Base-by-base conservation (phyloP, 805 yeast genomes). In the Candida chilensis region DNA sequence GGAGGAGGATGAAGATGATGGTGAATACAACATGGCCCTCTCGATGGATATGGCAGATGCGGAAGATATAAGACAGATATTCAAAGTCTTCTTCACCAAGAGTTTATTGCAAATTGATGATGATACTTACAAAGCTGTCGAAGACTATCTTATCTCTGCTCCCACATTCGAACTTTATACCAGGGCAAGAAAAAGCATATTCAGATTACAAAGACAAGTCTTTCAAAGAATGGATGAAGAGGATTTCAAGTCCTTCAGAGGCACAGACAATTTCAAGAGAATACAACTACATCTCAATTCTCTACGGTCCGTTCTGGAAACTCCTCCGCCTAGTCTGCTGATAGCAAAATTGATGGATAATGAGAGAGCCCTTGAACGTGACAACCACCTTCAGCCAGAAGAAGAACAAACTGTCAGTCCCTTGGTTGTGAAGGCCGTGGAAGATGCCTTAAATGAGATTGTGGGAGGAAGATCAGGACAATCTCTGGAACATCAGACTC, bases 401-500 rank as follows among this genome's bases (percentile, higher is more conserved):
- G 44, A 41, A n/a, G 41, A 50, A 22, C 48, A 52, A 5, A 47
- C 39, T 21, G 60, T 66, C 3, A 62, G 69, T 29, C 62, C 64
- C 3, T 58, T 50, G 12, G 78, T 71, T 1, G 50, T 76, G 4
- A 58, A 61, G 31, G 84, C 85, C 0, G 81, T 79, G 13, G 83
- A 78, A 43, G 75, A 71, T 45, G 86, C 83, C 3, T 64, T 80
- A 33, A 68, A 67, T 17, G 73, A 76, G 37, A 77, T 79, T 20
- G 70, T 71, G 67, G 53, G 42, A 17, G 45, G 52, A 24, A 17
- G 13, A 17, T 28, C 20, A 17, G 27, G 17, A 31, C 22, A 13
- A 17, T 12, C 15, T 8, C 19, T 19, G 14, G 25, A 8, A 4
- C 19, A 28, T 17, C 6, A n/a, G n/a, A n/a, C n/a, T n/a, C n/a